Evolutionary conservation across 1,284 basidiomycete species (phyloP).

Genomic region (Calocybe gambosa): DNA sequence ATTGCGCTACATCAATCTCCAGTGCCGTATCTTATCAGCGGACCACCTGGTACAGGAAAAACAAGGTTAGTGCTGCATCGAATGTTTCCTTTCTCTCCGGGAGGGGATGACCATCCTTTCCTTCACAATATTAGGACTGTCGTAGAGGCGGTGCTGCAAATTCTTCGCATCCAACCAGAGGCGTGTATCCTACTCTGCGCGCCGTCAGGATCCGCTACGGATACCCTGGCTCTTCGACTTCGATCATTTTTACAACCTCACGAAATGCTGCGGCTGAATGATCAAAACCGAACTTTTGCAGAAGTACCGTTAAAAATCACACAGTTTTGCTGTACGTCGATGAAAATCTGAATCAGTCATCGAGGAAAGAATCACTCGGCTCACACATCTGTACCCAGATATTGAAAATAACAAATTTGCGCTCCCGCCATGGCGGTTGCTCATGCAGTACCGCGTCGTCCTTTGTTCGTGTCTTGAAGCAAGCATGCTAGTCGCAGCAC

Average conservation of each 20-base stretch:
- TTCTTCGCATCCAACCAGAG: slow-evolving; percentile 36
- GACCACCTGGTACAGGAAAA: slow-evolving; percentile 44
- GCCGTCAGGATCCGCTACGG: slow-evolving; percentile 41
- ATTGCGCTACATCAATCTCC: slow-evolving; percentile 34
- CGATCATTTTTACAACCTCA: slow-evolving; percentile 29
- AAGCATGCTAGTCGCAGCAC: slow-evolving; percentile 32
- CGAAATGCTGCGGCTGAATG: slow-evolving; percentile 41
- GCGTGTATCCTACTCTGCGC: slow-evolving; percentile 40
- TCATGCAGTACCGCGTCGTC: slow-evolving; percentile 38
- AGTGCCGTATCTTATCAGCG: slow-evolving; percentile 38
- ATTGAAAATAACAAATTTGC: slow-evolving; percentile 36
- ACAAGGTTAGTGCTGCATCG: slow-evolving; percentile 26
- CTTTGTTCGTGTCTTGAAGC: slow-evolving; percentile 39
- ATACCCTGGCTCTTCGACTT: slow-evolving; percentile 36
- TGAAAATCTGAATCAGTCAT: neutral
- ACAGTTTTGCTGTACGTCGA: slow-evolving; percentile 35
- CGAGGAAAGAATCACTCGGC: too few relatives aligned
- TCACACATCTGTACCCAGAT: slow-evolving; percentile 19
- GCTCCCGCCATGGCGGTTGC: slow-evolving; percentile 34
- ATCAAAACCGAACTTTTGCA: slow-evolving; percentile 39
- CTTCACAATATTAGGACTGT: slow-evolving; percentile 28
- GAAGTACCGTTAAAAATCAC: slow-evolving; percentile 35
- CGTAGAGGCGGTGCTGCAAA: slow-evolving; percentile 39
- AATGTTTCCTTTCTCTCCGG: slow-evolving; percentile 42
- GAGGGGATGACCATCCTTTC: neutral